Evolutionary conservation across 176 grass and related monocot species (phyloP), one percentile per base, ranked within the genome.

Genomic region (Juncus effusus): DNA sequence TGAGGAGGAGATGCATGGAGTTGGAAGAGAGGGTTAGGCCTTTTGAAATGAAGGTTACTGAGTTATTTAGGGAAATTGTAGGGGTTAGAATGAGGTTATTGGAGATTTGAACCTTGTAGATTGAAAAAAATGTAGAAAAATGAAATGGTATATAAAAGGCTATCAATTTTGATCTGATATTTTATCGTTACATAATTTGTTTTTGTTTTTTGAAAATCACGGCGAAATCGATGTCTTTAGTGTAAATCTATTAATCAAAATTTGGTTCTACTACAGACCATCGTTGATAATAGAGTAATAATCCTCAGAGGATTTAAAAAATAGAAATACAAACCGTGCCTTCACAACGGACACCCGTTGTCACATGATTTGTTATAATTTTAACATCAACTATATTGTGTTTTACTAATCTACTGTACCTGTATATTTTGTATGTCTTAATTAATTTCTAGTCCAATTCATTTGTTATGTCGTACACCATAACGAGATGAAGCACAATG

Each of bases 1-100:
- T 82, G 7, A 83, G 37, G 76, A 79, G 56, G 10, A 60, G 78
- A 51, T 87, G 87, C 56, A 75, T 77, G 50, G 87, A 85, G 82
- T 70, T 91, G 38, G 92, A 91, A 40, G 54, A 81, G 40, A 78
- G 77, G 9, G 54, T 88, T 16, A 36, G 6, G 7, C 70, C 40
- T 38, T 69, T 91, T 1, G 87, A 87, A 38, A 75, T 80, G 44
- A 88, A 85, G 77, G 7, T 96, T 8, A 76, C 76, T 58, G 81
- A 86, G 35, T 55, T 96, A 38, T 86, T 76, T 12, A 74, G 70
- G 38, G 76, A 79, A 54, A 49, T 91, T 19, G 78, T 96, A 4
- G 71, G 6, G 9, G 81, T 86, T 40, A 91, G 84, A 71, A 79
- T 96, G 44, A 74, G 63, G 56, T 77, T 96, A 50, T 36, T 96